Evolutionary conservation across 164 flowering plant species (phyloP).

Genomic region (Akebia trifoliata): DNA sequence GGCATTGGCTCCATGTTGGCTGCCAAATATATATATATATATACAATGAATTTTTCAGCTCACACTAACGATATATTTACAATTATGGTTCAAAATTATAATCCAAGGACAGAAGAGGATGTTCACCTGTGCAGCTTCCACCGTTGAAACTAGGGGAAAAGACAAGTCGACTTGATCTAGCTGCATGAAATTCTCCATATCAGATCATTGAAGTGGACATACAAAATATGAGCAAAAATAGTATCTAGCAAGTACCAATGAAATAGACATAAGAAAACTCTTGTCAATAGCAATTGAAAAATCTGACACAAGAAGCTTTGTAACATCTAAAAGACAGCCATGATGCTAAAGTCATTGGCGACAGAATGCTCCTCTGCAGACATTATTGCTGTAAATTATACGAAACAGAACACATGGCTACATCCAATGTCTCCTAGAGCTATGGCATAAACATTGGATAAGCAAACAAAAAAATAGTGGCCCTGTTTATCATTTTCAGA

Average conservation of each 20-base stretch:
- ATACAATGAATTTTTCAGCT: too few relatives aligned
- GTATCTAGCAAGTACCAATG: not conserved
- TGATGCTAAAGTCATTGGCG: not conserved
- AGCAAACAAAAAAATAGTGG: not conserved
- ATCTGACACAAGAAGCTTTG: not conserved
- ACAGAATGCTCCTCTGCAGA: not conserved
- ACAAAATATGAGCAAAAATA: not conserved
- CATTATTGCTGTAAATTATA: not conserved
- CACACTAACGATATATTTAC: not conserved
- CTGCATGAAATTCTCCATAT: conserved; percentile 32
- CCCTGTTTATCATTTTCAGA: not conserved
- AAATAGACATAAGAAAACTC: not conserved
- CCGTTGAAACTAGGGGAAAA: conserved; percentile 32
- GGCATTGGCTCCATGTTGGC: too few relatives aligned
- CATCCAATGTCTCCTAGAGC: not conserved
- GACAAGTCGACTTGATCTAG: conserved; percentile 55
- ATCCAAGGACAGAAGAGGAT: not conserved
- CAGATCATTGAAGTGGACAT: conserved; percentile 9
- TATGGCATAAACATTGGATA: not conserved
- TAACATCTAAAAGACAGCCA: not conserved
- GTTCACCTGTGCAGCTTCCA: conserved; percentile 46
- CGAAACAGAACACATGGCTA: not conserved
- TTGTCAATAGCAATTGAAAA: not conserved
- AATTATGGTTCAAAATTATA: not conserved
- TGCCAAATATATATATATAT: too few relatives aligned